phyloP scores from a whole-genome alignment of 345 rosid genomes.

The Bruguiera parviflora region DNA sequence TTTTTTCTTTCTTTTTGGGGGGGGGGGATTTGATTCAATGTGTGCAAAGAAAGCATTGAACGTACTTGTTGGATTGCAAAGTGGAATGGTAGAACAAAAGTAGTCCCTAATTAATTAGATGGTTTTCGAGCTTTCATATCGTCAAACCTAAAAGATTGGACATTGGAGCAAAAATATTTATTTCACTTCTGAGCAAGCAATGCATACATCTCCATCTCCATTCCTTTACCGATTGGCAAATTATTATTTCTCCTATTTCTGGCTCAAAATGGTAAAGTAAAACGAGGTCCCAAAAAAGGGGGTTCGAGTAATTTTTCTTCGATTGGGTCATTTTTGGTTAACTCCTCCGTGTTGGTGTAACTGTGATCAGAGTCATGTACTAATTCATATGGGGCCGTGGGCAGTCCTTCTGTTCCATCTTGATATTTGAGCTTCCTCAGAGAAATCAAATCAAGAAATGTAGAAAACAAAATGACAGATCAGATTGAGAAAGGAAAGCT shows the following conservation, averaged over 20 bases:
- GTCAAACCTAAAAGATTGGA: neutral
- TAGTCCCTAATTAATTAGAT: no score
- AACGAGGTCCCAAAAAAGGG: no score
- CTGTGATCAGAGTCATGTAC: no score
- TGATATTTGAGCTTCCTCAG: neutral
- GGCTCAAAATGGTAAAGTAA: no score
- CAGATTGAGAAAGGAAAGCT: neutral
- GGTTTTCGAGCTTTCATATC: neutral
- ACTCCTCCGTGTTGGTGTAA: neutral
- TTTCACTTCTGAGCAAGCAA: no score
- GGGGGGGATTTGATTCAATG: no score
- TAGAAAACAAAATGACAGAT: slow-evolving; percentile 13
- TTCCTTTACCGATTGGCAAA: neutral
- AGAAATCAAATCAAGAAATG: neutral
- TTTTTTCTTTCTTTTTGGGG: no score
- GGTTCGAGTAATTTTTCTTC: neutral
- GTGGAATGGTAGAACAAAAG: neutral
- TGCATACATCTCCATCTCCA: no score
- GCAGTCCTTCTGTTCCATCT: neutral
- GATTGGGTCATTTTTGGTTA: neutral
- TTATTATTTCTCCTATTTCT: neutral
- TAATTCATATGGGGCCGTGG: neutral
- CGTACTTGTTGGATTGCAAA: neutral
- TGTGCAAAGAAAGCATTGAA: no score
- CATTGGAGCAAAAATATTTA: neutral